phyloP scores from a whole-genome alignment of 257 asterid species.

The Nicotiana tomentosiformis region DNA sequence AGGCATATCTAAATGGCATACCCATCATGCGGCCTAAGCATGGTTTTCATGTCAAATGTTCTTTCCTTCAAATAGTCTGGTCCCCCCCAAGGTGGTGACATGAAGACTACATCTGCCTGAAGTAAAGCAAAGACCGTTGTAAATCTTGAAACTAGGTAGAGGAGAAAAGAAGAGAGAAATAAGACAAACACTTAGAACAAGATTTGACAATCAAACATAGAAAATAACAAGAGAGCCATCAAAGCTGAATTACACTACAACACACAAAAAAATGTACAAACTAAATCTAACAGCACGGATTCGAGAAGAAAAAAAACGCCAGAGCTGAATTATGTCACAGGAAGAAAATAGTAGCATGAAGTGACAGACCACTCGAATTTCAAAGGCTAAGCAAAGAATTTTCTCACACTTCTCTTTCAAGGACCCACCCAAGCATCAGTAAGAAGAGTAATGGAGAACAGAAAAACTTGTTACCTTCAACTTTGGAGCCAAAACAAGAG shows the following conservation, averaged over 20 bases:
- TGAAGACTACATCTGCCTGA: conserved; percentile 74
- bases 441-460: not conserved
- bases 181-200: not conserved
- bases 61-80: conserved; percentile 72
- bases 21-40: conserved; percentile 96
- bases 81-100: conserved; percentile 99
- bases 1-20: conserved; percentile 16
- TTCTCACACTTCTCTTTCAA: not conserved
- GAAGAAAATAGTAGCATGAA: not conserved
- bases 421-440: not conserved
- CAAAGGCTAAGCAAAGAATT: not conserved
- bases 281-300: not conserved
- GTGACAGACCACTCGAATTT: not conserved
- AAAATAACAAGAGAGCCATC: not conserved
- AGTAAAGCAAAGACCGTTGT: conserved; percentile 8
- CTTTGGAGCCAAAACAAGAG: conserved; percentile 57
- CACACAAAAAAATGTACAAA: not conserved
- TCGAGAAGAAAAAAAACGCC: not conserved
- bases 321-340: not conserved
- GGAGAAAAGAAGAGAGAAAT: not conserved
- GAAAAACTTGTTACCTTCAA: conserved; percentile 48
- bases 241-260: not conserved
- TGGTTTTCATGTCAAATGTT: conserved; percentile 59
- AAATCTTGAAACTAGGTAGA: not conserved
- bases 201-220: not conserved